Conservation (phyloP, 352 stramenopile species). For the Thraustochytrium striatum region DNA sequence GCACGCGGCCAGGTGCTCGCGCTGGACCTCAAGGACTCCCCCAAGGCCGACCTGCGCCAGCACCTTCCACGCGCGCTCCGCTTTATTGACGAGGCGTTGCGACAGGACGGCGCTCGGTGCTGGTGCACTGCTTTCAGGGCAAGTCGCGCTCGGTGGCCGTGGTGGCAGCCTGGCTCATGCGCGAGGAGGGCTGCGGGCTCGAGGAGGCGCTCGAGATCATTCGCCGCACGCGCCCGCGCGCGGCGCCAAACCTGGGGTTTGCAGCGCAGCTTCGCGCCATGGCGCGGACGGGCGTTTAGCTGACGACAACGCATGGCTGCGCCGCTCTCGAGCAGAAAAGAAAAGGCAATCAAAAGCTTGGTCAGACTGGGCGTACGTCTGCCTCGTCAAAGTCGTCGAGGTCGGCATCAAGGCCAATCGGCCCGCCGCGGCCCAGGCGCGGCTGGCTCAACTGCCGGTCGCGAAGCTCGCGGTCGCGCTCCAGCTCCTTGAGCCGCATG, state of each 20-base stretch:
- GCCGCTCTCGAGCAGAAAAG: background rate
- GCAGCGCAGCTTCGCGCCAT: slow-evolving; percentile 6
- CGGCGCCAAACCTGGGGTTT: slow-evolving; percentile 31
- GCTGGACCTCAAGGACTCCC: background rate
- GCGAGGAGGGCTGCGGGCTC: background rate
- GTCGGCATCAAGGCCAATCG: background rate
- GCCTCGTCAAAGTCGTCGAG: background rate
- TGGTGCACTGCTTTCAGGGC: slow-evolving; percentile 38
- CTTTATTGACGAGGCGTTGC: slow-evolving; percentile 2
- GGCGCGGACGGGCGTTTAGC: too few species aligned
- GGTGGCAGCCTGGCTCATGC: slow-evolving; percentile 34
- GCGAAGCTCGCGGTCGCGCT: slow-evolving; percentile 26
- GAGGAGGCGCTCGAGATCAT: slow-evolving; percentile 13
- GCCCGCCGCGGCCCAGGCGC: background rate
- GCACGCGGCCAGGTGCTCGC: background rate
- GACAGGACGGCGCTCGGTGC: background rate
- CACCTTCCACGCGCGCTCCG: background rate
- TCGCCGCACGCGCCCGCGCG: background rate
- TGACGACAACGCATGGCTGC: too few species aligned
- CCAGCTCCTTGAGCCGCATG: background rate
- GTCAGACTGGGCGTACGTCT: too few species aligned
- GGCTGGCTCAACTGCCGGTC: background rate
- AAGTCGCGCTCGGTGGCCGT: slow-evolving; percentile 33
- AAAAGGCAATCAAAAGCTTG: too few species aligned
- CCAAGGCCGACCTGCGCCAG: background rate